Conservation (phyloP, 306 rosid species). For the Glycyrrhiza uralensis region DNA sequence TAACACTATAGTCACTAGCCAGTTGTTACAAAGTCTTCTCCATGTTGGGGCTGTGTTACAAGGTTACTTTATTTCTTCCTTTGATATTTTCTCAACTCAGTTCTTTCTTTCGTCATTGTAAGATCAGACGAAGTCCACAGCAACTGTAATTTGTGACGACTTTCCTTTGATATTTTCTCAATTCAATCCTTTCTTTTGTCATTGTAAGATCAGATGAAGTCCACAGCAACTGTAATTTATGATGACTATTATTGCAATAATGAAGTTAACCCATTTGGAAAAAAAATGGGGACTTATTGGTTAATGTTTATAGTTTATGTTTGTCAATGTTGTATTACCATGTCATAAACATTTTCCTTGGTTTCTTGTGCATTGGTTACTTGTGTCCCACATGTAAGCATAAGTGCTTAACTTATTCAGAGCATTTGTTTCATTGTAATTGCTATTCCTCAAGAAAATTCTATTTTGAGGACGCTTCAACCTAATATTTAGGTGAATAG, state of each 20-base stretch:
- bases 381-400: neutral
- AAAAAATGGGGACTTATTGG: neutral
- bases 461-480: neutral
- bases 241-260: neutral
- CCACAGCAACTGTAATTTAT: neutral
- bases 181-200: neutral
- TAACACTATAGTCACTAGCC: no score
- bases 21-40: neutral
- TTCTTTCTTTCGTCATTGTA: neutral
- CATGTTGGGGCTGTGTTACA: neutral
- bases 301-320: neutral
- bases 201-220: neutral
- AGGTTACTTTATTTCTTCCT: neutral
- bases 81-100: neutral
- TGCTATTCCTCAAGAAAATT: neutral
- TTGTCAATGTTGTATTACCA: no score
- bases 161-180: neutral
- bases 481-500: neutral
- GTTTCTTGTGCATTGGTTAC: conserved; percentile 9
- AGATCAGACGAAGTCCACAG: neutral
- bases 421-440: neutral
- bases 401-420: neutral
- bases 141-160: neutral
- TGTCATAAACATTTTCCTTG: neutral
- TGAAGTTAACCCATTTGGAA: neutral